Base-by-base conservation (phyloP, 768 basidiomycete genomes). In the Dioszegia crocea region DNA sequence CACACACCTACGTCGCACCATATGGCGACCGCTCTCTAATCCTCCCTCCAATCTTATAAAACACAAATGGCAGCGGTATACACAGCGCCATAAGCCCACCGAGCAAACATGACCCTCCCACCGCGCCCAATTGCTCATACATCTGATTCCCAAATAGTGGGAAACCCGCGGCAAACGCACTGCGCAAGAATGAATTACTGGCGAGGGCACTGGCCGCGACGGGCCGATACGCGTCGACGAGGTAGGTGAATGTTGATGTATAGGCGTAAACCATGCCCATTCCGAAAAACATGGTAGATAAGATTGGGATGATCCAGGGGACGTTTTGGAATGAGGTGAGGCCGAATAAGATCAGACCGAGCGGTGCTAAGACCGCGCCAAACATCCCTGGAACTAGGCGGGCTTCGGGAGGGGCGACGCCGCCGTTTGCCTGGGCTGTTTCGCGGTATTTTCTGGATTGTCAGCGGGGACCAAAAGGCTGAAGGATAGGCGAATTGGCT, bases 31-130 rank as follows among this genome's bases (percentile, higher is more conserved):
- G 75, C 45, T 71, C 77, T 17, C 84, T 65, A 51, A 84, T 61
- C 24, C 77, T 75, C 6, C 76, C 80, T 5, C 83, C 83, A 30
- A 82, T 80, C 16, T 70, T 76, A 63, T 80, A 78, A 70, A 84
- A 76, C 26, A 76, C 48, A 49, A 76, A 76, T 51, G 80, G 80
- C 17, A 80, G 57, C 0, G 87, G 87, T 0, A 82, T 81, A 81
- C 86, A 83, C 17, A 85, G 45, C 2, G 82, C 81, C 57, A 82
- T 81, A 11, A 88, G 68, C 0, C 87, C 86, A 0, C 84, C 87
- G 17, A 88, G 67, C n/a, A 88, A 79, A 14, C 85, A 86, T 0
- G 84, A 86, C 0, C 86, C 87, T 0, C 87, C 88, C 0, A 86
- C 86, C 0, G 85, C 84, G 0, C 87, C 86, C 4, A 89, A 71